Evolutionary conservation across 176 grass and related monocot species (phyloP), one percentile per base, ranked within the genome.

Genomic region (Themeda triandra): DNA sequence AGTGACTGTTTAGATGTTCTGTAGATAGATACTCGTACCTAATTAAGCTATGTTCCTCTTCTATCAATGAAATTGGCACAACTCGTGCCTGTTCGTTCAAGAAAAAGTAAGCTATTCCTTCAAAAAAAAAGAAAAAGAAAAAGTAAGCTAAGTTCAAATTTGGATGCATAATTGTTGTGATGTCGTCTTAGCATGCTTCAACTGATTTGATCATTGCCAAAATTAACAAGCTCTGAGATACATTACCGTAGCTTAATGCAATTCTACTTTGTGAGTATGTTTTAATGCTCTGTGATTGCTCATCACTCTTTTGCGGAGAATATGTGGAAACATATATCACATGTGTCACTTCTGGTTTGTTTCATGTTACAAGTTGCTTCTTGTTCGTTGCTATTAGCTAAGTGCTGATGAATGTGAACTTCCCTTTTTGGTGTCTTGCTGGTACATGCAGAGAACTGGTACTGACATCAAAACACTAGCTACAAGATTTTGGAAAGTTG

Each of bases 401-500:
- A 64, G 27, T 64, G 27, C 76, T 91, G 40, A 92, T 53, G 13
- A 25, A 54, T 75, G 69, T 60, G 17, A 0, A 59, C 58, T 74
- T 70, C 11, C n/a, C 9, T 46, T 65, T 65, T 80, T 48, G n/a
- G n/a, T 33, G 59, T 42, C 58, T 19, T 87, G 24, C 51, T 88
- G 35, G 14, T 74, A 88, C 69, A 78, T 48, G 14, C 65, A 94
- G 85, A 92, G 93, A 66, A 78, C 59, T 15, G 87, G 81, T 62
- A 75, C 91, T 8, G 91, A 99, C 59, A 31, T 96, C 53, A 85
- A 84, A 63, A 95, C 87, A 45, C 89, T 94, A 79, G 70, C 91
- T 78, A 84, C 81, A 71, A 94, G 96, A 86, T 99, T 99, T 67
- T 99, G 89, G 93, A 99, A 98, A 86, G 91, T 99, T 49, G 91